phyloP scores from a whole-genome alignment of 2,329 filamentous ascomycete genomes.

The Calonectria naviculata region DNA sequence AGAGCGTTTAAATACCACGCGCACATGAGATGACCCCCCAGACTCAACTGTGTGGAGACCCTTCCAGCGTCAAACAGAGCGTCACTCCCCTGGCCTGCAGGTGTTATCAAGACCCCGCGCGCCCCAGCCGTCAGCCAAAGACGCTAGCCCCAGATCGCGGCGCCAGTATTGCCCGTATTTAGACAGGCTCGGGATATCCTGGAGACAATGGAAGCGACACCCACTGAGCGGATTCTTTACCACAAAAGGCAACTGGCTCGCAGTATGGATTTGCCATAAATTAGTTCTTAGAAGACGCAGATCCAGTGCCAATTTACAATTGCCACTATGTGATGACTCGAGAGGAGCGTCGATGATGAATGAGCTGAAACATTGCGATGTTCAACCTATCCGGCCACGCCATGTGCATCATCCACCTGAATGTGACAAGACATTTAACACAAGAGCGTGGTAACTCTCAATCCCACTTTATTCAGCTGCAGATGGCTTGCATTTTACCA shows the following conservation, averaged over 20 bases:
- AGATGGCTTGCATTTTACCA: no score
- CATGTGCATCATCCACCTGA: no score
- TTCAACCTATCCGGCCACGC: no score
- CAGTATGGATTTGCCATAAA: no score
- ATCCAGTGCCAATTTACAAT: background rate
- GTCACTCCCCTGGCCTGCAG: background rate
- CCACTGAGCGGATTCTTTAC: background rate
- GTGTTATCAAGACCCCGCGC: background rate
- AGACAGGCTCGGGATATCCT: background rate
- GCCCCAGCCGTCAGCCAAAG: background rate
- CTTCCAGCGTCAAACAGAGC: background rate
- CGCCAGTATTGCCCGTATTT: slow-evolving; percentile 2
- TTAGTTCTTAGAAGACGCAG: background rate
- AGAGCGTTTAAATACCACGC: background rate
- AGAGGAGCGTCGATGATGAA: background rate
- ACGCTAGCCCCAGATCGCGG: background rate
- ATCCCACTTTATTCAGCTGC: no score
- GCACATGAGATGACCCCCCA: background rate
- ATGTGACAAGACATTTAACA: no score
- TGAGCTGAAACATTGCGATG: no score
- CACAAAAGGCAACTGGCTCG: background rate
- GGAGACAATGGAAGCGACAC: background rate
- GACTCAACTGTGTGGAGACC: background rate
- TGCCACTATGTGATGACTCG: background rate
- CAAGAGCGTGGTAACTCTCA: no score